Base-by-base conservation (phyloP, 768 basidiomycete genomes). In the Rhodotorula taiwanensis region DNA sequence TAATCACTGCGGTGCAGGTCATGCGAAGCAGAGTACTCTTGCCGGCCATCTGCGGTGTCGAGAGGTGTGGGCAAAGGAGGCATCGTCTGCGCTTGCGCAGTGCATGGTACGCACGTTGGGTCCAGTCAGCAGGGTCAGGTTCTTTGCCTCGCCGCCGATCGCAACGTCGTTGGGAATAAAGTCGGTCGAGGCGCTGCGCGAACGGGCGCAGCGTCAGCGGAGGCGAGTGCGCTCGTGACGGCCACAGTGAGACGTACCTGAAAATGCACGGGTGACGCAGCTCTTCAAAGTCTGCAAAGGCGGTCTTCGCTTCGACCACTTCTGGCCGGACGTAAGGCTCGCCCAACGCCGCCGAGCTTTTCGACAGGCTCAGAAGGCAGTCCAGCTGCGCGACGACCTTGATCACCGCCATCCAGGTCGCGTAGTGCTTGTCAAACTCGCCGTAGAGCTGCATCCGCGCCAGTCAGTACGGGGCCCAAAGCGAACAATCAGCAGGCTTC, bases 151-250 rank as follows among this genome's bases (percentile, higher is more conserved):
- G 2, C 83, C 84, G 21, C 95, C 95, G 50, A 99, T 79, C 72
- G 84, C 85, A 39, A 99, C 83, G 74, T 94, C 81, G 72, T 99
- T 99, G 4, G 94, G 87, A 70, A 99, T 97, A 74, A 99, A 99
- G 65, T 82, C 83, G 33, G 76, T 75, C 67, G 64, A 50, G 20
- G 62, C 61, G 66, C 54, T 70, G 60, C 31, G n/a, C n/a, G n/a
- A n/a, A n/a, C n/a, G n/a, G n/a, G n/a, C n/a, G n/a, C n/a, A n/a
- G n/a, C n/a, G 56, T 80, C 66, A 83, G 71, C 10, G 1, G 4
- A 10, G 36, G 36, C 9, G 1, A 5, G 21, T 25, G 4, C 41
- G 4, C 20, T 43, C 42, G 42, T 28, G 15, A 27, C 27, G 5
- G 4, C 4, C 6, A 18, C 5, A 10, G 8, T 1, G 47, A 8